Evolutionary conservation across 2,329 filamentous ascomycete genomes (phyloP).

Genomic region (Epichloe hybrida): DNA sequence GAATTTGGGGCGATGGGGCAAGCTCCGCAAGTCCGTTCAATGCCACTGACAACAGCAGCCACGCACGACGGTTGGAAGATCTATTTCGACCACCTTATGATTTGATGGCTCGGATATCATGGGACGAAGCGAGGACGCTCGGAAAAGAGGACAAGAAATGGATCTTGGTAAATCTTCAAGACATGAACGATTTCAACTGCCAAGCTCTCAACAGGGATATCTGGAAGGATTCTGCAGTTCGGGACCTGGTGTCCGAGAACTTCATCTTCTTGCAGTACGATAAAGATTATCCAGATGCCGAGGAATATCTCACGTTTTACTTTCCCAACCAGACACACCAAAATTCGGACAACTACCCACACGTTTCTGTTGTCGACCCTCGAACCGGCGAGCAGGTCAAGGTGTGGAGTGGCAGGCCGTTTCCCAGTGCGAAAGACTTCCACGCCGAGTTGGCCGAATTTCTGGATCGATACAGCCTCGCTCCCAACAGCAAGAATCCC

Average conservation of each 20-base stretch:
- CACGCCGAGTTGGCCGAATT: conserved; percentile 89
- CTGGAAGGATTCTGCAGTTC: conserved; percentile 77
- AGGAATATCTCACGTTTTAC: conserved; percentile 83
- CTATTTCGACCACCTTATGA: conserved; percentile 89
- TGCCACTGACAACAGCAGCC: conserved; percentile 39
- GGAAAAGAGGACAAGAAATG: conserved; percentile 86
- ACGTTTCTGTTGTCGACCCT: conserved; percentile 91
- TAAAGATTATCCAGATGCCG: conserved; percentile 66
- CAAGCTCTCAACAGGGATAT: conserved; percentile 88
- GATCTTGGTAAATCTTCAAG: conserved; percentile 92
- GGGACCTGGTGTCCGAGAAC: conserved; percentile 72
- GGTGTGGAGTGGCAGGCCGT: conserved; percentile 77
- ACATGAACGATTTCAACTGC: conserved; percentile 86
- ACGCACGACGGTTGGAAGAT: conserved; percentile 71
- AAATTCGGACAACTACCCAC: conserved; percentile 76
- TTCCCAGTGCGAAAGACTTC: conserved; percentile 65
- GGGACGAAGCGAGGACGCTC: conserved; percentile 71
- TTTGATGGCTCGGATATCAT: conserved; percentile 66
- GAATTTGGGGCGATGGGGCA: conserved; percentile 22
- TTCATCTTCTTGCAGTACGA: conserved; percentile 94
- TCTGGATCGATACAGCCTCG: conserved; percentile 89
- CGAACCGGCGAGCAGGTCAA: conserved; percentile 96
- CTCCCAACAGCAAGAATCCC: conserved; percentile 79
- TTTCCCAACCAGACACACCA: conserved; percentile 58
- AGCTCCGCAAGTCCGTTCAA: conserved; percentile 10